These are phyloP conservation scores for Colletotrichum spaethianum DNA, from an alignment of 2,329 filamentous ascomycete genomes.

Conservation along the genomic window DNA sequence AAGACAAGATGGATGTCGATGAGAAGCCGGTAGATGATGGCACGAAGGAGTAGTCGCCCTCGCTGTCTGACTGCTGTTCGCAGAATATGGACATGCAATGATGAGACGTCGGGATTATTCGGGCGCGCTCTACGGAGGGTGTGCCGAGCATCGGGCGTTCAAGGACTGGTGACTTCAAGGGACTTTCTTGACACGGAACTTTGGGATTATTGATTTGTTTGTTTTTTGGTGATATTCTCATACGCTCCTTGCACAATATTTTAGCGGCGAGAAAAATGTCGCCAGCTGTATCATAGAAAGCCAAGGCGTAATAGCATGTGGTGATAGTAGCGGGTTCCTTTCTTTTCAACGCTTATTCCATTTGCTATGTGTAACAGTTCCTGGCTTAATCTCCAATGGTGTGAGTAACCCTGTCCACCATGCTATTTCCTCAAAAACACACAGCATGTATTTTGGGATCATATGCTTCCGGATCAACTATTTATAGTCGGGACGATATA, in stretches of 20 bases:
- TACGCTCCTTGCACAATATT: not conserved
- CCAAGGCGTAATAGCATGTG: slow-evolving; percentile 20
- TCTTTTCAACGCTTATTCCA: not conserved
- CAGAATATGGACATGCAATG: slow-evolving; percentile 8
- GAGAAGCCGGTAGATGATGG: slow-evolving; percentile 35
- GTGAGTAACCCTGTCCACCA: not conserved
- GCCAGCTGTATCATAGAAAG: slow-evolving; percentile 33
- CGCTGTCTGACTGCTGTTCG: not conserved
- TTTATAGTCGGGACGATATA: not conserved
- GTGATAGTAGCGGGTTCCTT: slow-evolving; percentile 21
- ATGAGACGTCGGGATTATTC: slow-evolving; percentile 21
- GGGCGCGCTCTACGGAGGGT: not conserved
- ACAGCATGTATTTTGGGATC: not conserved
- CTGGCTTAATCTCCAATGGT: not conserved
- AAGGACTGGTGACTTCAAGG: slow-evolving; percentile 26
- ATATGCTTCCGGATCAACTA: not conserved
- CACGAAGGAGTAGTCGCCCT: slow-evolving; percentile 23
- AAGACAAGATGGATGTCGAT: slow-evolving; percentile 45
- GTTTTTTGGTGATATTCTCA: slow-evolving; percentile 32
- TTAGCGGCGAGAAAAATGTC: not conserved
- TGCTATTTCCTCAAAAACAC: not conserved
- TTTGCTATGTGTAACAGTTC: not conserved
- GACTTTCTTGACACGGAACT: slow-evolving; percentile 16
- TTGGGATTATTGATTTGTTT: slow-evolving; percentile 4
- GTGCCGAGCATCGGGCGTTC: slow-evolving; percentile 32